Evolutionary conservation across 371 early-diverging fungal genomes (phyloP).

Genomic region (Apophysomyces trapeziformis): DNA sequence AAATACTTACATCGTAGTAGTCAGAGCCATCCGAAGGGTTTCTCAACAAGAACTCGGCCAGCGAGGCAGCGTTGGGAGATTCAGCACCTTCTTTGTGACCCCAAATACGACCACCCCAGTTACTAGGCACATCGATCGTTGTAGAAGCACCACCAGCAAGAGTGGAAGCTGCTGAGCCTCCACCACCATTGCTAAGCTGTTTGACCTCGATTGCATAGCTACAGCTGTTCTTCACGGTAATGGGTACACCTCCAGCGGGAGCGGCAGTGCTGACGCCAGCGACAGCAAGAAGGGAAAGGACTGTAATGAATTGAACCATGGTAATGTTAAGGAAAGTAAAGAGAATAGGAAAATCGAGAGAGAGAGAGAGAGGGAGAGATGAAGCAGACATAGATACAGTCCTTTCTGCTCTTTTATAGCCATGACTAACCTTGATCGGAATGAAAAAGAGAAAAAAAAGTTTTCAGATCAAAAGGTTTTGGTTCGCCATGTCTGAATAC

Average conservation of each 20-base stretch:
- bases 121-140: conserved; percentile 23
- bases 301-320: background rate
- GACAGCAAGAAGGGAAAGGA: conserved; percentile 16
- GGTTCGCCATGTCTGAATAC: conserved; percentile 4
- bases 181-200: conserved; percentile 37
- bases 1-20: conserved; percentile 44
- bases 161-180: conserved; percentile 4
- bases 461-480: background rate
- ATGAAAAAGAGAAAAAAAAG: background rate
- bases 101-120: conserved; percentile 49
- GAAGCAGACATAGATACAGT: no score
- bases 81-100: conserved; percentile 27
- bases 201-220: conserved; percentile 28
- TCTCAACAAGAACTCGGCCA: conserved; percentile 46
- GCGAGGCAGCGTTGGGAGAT: conserved; percentile 33
- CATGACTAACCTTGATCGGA: background rate
- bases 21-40: conserved; percentile 21
- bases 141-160: conserved; percentile 24
- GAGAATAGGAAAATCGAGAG: background rate
- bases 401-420: background rate
- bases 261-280: conserved; percentile 25
- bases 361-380: background rate
- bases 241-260: conserved; percentile 25
- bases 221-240: conserved; percentile 48
- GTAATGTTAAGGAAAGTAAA: background rate